phyloP scores from a whole-genome alignment of 2,329 filamentous ascomycete species.

The Aspergillus sp. region DNA sequence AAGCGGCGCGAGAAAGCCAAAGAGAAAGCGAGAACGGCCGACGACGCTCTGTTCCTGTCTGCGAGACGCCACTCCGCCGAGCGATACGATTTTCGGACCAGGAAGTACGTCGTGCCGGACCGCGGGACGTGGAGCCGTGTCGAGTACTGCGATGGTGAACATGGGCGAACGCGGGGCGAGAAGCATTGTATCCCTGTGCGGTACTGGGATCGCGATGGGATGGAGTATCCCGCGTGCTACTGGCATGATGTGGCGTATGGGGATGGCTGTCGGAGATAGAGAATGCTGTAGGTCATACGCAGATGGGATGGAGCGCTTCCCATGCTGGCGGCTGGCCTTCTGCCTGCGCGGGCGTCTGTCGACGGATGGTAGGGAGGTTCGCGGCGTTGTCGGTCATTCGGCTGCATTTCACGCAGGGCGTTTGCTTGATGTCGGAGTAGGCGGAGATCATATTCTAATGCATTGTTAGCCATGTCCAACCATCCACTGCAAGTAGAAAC shows the following conservation, averaged over 20 bases:
- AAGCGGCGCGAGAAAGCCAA: background rate
- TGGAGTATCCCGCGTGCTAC: conserved; percentile 15
- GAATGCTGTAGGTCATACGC: conserved; percentile 12
- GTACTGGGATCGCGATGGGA: conserved; percentile 25
- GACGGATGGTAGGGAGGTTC: conserved; percentile 39
- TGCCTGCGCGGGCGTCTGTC: conserved; percentile 17
- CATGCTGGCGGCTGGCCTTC: conserved; percentile 23
- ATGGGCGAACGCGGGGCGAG: background rate
- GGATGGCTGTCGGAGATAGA: background rate
- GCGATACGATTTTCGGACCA: conserved; percentile 32
- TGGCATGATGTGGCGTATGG: conserved; percentile 26
- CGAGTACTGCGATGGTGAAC: conserved; percentile 23
- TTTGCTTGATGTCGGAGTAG: conserved; percentile 40
- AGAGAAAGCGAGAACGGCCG: background rate
- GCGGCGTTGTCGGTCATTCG: conserved; percentile 36
- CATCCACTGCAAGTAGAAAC: background rate
- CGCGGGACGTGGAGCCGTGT: conserved; percentile 29
- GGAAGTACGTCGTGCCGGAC: conserved; percentile 29
- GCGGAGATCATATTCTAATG: conserved; percentile 42
- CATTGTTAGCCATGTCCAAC: conserved; percentile 5
- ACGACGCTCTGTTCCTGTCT: conserved; percentile 18
- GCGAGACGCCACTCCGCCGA: conserved; percentile 18
- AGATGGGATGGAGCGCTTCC: conserved; percentile 35
- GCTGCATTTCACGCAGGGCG: conserved; percentile 37
- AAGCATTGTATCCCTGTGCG: conserved; percentile 21